A percentile compares a stretch with the other conserved stretches of the same genome.
Evolutionary conservation across 2,329 filamentous ascomycete species (phyloP).

Genomic region (Talaromyces sp.): DNA sequence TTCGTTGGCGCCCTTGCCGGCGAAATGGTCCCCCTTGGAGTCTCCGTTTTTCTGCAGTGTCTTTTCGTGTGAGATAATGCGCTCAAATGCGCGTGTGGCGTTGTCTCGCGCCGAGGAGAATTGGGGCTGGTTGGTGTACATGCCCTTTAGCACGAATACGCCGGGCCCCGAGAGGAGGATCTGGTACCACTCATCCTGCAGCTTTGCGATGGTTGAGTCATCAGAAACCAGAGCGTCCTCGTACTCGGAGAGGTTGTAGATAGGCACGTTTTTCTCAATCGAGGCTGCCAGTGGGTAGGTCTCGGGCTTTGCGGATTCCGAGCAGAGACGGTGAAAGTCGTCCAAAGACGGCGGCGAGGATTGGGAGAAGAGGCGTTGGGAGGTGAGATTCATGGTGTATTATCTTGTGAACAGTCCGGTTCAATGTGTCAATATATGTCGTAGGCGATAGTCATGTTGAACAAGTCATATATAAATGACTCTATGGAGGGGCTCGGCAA

Average conservation of each 20-base stretch:
- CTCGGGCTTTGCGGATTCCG: slow-evolving; percentile 29
- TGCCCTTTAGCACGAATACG: slow-evolving; percentile 54
- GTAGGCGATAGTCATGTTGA: too few species aligned
- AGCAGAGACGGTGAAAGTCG: slow-evolving; percentile 44
- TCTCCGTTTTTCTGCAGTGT: slow-evolving; percentile 4
- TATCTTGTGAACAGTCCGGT: neutral
- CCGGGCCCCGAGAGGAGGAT: slow-evolving; percentile 55
- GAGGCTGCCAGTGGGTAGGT: slow-evolving; percentile 47
- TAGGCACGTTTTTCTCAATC: slow-evolving; percentile 50
- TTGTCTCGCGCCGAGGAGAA: slow-evolving; percentile 35
- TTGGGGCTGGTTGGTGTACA: slow-evolving; percentile 41
- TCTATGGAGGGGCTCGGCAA: neutral
- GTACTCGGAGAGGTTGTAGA: slow-evolving; percentile 46
- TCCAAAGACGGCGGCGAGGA: slow-evolving; percentile 35
- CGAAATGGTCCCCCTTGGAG: slow-evolving; percentile 57
- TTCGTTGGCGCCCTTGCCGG: slow-evolving; percentile 51
- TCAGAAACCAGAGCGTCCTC: slow-evolving; percentile 19
- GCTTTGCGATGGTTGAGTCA: slow-evolving; percentile 27
- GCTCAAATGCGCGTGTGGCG: slow-evolving; percentile 46
- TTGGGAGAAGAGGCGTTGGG: slow-evolving; percentile 1
- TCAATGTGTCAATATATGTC: too few species aligned
- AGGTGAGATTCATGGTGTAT: neutral
- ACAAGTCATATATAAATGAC: neutral
- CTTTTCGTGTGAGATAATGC: slow-evolving; percentile 47
- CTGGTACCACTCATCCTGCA: slow-evolving; percentile 60